These are phyloP conservation scores for Cupressus sempervirens DNA, from an alignment of 75 land plant genomes.

Conservation along the genomic window DNA sequence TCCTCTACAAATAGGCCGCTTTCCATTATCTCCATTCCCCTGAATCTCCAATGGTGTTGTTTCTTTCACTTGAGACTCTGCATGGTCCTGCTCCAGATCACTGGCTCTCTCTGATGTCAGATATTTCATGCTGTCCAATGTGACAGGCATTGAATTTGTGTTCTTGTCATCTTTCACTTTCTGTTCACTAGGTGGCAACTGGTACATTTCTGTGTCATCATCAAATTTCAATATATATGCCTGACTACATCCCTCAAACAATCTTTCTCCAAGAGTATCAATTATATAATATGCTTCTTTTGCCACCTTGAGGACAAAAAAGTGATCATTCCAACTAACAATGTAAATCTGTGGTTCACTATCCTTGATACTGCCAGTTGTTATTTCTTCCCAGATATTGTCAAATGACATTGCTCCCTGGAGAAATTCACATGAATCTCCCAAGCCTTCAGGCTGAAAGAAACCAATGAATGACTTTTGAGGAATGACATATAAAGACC, in stretches of 20 bases:
- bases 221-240: conserved; percentile 90
- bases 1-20: conserved; percentile 31
- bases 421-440: conserved; percentile 56
- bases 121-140: neutral
- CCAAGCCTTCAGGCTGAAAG: conserved; percentile 73
- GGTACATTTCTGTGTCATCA: conserved; percentile 44
- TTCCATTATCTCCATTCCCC: conserved; percentile 13
- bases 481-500: conserved; percentile 64
- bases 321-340: conserved; percentile 98
- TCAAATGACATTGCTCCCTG: conserved; percentile 91
- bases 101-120: neutral
- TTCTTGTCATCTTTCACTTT: conserved; percentile 10
- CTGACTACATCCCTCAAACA: conserved; percentile 85
- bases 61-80: neutral
- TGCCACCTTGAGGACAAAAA: conserved; percentile 86
- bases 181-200: conserved; percentile 21
- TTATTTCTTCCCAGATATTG: conserved; percentile 86
- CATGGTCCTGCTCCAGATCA: conserved; percentile 9
- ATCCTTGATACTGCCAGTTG: conserved; percentile 10
- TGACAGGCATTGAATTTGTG: neutral
- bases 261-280: conserved; percentile 95
- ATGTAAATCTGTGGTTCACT: conserved; percentile 59
- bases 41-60: conserved; percentile 1
- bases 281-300: conserved; percentile 73
- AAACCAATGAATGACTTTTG: conserved; percentile 84